These are phyloP conservation scores for Croton laevigatus DNA, from an alignment of 441 rosid genomes.

Conservation along the genomic window DNA sequence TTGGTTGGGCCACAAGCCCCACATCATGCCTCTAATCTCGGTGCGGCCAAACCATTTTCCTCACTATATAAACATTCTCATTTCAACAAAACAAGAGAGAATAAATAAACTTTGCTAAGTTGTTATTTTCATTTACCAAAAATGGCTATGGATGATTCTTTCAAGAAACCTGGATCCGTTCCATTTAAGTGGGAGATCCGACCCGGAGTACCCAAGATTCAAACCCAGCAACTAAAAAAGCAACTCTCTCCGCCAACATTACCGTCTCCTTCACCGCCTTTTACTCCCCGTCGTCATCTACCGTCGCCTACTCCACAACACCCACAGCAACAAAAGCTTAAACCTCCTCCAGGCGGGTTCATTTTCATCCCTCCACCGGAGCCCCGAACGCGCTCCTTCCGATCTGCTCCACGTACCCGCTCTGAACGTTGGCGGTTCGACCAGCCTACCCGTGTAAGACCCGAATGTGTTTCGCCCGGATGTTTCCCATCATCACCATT, in stretches of 20 bases:
- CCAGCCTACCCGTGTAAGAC: slow-evolving; percentile 35
- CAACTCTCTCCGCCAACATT: slow-evolving; percentile 17
- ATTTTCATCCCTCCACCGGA: slow-evolving; percentile 34
- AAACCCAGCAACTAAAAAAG: slow-evolving; percentile 28
- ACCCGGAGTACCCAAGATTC: slow-evolving; percentile 88
- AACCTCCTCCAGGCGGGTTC: slow-evolving; percentile 59
- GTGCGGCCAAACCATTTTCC: slow-evolving; percentile 28
- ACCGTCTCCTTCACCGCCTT: slow-evolving; percentile 20
- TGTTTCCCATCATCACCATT: slow-evolving; percentile 67
- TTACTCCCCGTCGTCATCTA: slow-evolving; percentile 6
- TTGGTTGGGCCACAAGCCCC: slow-evolving; percentile 47
- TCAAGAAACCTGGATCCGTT: slow-evolving; percentile 65
- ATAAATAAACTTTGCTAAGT: no score
- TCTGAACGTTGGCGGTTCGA: slow-evolving; percentile 56
- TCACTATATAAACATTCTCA: slow-evolving; percentile 21
- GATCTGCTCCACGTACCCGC: slow-evolving; percentile 56
- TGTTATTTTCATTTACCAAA: slow-evolving; percentile 20
- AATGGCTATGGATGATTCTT: slow-evolving; percentile 65
- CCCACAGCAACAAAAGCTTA: slow-evolving; percentile 40
- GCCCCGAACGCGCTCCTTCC: slow-evolving; percentile 49
- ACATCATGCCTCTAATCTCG: slow-evolving; percentile 75
- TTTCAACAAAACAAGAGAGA: neutral
- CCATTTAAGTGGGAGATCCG: slow-evolving; percentile 99
- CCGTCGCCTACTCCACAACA: slow-evolving; percentile 33
- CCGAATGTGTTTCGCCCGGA: slow-evolving; percentile 49